phyloP scores from a whole-genome alignment of 345 rosid species.

The Eucalyptus curtisii region DNA sequence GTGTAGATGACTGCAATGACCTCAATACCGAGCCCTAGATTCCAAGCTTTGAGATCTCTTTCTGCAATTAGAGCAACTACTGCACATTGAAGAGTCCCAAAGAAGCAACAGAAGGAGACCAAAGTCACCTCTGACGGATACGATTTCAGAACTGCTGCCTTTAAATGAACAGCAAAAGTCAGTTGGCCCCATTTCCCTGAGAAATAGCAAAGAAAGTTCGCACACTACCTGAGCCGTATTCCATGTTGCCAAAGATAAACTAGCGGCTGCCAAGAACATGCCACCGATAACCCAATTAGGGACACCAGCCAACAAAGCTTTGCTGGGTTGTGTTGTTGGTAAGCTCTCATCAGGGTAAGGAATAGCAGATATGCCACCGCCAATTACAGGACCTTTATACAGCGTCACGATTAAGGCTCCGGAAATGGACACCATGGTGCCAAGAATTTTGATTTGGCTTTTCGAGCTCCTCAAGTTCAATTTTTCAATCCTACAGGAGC shows the following conservation, averaged over 20 bases:
- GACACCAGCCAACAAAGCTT: neutral
- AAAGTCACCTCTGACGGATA: slow-evolving; percentile 30
- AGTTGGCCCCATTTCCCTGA: neutral
- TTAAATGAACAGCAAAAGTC: neutral
- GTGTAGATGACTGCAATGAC: slow-evolving; percentile 26
- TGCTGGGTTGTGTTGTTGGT: neutral
- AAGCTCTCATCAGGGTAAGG: neutral
- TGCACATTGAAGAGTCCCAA: slow-evolving; percentile 37
- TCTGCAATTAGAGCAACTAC: slow-evolving; percentile 25
- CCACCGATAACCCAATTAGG: slow-evolving; percentile 37
- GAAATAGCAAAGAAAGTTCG: neutral
- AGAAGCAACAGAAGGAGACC: slow-evolving; percentile 29
- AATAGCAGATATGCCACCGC: neutral
- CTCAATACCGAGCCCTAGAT: slow-evolving; percentile 14
- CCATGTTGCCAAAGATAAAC: slow-evolving; percentile 15
- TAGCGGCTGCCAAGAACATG: slow-evolving; percentile 17
- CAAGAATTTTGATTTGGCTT: slow-evolving; percentile 29
- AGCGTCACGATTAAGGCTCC: slow-evolving; percentile 36
- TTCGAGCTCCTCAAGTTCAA: slow-evolving; percentile 19
- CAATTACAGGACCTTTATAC: slow-evolving; percentile 30
- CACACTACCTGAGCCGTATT: slow-evolving; percentile 26
- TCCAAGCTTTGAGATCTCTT: slow-evolving; percentile 38
- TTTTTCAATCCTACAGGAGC: slow-evolving; percentile 34
- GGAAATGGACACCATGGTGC: slow-evolving; percentile 23
- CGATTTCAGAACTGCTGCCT: slow-evolving; percentile 38